Percentiles rank a stretch among this genome's conserved stretches.
phyloP scores from a whole-genome alignment of 371 early-diverging fungal genomes.

The Enteropsectra breve region DNA sequence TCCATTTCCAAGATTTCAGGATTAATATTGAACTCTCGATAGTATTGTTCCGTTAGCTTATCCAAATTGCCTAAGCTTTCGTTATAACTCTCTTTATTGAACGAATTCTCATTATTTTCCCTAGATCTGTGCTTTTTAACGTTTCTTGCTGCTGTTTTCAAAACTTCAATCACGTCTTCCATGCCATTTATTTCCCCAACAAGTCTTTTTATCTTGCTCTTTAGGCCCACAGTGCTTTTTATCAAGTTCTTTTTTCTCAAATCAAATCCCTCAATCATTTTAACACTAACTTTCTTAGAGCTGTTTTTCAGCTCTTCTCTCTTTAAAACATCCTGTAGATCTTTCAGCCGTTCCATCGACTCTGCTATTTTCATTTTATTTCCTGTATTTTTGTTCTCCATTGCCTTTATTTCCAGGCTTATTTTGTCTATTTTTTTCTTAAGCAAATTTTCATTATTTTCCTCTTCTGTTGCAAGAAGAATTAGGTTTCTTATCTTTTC shows the following conservation, averaged over 20 bases:
- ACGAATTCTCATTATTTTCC: not conserved
- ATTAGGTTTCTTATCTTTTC: conserved; percentile 16
- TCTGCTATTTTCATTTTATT: conserved; percentile 39
- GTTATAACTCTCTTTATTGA: not conserved
- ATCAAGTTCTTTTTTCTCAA: conserved; percentile 31
- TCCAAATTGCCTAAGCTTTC: conserved; percentile 12
- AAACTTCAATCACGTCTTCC: conserved; percentile 62
- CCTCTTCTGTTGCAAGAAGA: conserved; percentile 17
- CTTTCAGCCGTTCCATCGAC: conserved; percentile 42
- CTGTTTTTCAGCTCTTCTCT: conserved; percentile 56
- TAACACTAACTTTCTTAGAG: conserved; percentile 20
- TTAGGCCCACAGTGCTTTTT: conserved; percentile 17
- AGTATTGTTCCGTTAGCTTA: too few relatives aligned
- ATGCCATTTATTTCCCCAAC: conserved; percentile 62
- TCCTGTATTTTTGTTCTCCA: conserved; percentile 25
- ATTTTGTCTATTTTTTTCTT: conserved; percentile 63
- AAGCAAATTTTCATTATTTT: conserved; percentile 60
- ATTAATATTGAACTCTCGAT: too few relatives aligned
- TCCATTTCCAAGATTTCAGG: not conserved
- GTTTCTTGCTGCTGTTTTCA: not conserved
- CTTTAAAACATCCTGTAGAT: conserved; percentile 30
- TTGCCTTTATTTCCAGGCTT: conserved; percentile 54
- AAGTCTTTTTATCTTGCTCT: conserved; percentile 8
- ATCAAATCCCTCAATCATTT: conserved; percentile 45
- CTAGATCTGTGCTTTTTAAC: not conserved